Conservation (phyloP, 106 monocot genomes). For the Apostasia shenzhenica region DNA sequence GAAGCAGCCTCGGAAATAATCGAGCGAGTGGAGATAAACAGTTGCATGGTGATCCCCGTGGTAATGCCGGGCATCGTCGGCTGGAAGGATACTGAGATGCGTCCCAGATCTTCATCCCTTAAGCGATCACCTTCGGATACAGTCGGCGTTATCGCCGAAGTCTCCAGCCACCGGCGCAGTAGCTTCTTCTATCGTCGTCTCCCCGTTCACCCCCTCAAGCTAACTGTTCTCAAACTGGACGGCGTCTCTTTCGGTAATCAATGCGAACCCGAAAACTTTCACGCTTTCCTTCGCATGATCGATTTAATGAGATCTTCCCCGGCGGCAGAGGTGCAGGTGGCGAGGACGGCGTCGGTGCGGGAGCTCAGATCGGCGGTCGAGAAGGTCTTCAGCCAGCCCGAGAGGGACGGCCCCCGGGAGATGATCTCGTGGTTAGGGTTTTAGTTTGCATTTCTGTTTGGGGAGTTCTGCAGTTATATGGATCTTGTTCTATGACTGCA, state of each 20-base stretch:
- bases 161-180: neutral
- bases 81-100: neutral
- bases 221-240: slow-evolving; percentile 45
- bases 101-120: neutral
- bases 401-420: neutral
- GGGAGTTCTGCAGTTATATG: neutral
- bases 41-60: neutral
- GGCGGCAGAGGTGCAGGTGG: slow-evolving; percentile 32
- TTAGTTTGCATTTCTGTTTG: neutral
- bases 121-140: neutral
- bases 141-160: slow-evolving; percentile 4
- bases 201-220: slow-evolving; percentile 22
- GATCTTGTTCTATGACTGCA: slow-evolving; percentile 7
- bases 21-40: neutral
- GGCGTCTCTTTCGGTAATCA: slow-evolving; percentile 34
- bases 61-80: slow-evolving; percentile 2
- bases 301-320: neutral
- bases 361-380: slow-evolving; percentile 45
- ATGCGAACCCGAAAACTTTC: neutral
- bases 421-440: slow-evolving; percentile 19
- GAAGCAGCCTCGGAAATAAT: neutral
- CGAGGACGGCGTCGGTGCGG: slow-evolving; percentile 19
- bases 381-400: slow-evolving; percentile 18
- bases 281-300: too few relatives aligned
- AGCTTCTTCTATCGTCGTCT: slow-evolving; percentile 41